Conservation (phyloP, 225 moss, liverwort and hornwort genomes). For the Lunularia cruciata region DNA sequence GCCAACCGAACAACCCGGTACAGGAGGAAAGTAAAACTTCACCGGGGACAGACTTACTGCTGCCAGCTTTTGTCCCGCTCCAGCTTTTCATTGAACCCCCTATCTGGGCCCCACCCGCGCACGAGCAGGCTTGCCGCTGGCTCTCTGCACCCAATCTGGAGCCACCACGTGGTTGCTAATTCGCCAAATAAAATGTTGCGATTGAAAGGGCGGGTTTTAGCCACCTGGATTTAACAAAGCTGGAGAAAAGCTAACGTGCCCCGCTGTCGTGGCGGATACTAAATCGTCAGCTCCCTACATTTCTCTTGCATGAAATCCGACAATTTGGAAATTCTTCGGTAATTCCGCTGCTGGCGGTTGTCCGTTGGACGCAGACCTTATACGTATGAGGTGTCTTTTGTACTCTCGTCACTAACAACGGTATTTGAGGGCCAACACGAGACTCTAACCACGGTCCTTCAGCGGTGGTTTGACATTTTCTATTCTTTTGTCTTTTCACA, state of each 20-base stretch:
- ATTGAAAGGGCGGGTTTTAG: background rate
- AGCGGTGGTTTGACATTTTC: background rate
- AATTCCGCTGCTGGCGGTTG: background rate
- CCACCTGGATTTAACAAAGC: slow-evolving; percentile 2
- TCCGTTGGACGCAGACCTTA: background rate
- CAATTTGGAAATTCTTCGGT: background rate
- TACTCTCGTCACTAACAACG: background rate
- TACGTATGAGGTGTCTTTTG: background rate
- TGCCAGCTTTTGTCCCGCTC: slow-evolving; percentile 6
- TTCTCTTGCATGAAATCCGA: no score
- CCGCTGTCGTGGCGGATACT: background rate
- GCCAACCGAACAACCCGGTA: slow-evolving; percentile 7
- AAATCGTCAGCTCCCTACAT: background rate
- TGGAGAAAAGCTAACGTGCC: background rate
- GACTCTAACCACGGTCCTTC: background rate
- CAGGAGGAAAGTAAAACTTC: background rate
- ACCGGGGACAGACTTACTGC: background rate
- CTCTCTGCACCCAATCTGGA: background rate
- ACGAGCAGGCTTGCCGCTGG: no score
- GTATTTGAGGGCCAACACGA: background rate
- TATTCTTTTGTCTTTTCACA: background rate
- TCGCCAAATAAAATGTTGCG: slow-evolving; percentile 1
- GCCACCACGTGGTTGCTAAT: background rate
- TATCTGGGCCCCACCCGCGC: slow-evolving; percentile 3
- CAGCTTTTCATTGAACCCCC: background rate